A percentile compares a stretch with the other conserved stretches of the same genome.
phyloP scores from a whole-genome alignment of 257 asterid genomes.

The Lycium ferocissimum region DNA sequence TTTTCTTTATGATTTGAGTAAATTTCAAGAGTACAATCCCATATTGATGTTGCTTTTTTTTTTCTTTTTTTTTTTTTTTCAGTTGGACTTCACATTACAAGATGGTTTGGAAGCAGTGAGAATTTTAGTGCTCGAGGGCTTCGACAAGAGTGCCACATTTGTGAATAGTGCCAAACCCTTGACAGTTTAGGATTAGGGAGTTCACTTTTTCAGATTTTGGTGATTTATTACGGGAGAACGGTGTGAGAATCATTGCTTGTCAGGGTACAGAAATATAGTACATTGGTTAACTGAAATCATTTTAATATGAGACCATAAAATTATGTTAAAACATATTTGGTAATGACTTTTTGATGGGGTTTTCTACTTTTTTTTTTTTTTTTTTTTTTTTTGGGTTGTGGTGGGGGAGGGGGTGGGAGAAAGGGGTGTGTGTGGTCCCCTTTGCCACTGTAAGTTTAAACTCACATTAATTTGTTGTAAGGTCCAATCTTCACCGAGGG shows the following conservation, averaged over 20 bases:
- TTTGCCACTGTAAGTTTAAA: not conserved
- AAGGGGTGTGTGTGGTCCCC: not conserved
- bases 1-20: not conserved
- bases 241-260: not conserved
- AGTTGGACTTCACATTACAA: conserved; percentile 83
- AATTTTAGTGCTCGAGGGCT: conserved; percentile 68
- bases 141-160: conserved; percentile 81
- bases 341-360: not conserved
- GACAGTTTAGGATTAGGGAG: conserved; percentile 34
- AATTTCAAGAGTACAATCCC: not conserved
- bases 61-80: not conserved
- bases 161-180: conserved; percentile 67
- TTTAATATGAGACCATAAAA: not conserved
- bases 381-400: not conserved
- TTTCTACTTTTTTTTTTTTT: not conserved
- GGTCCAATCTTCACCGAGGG: not conserved
- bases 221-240: not conserved
- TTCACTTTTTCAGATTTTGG: not conserved
- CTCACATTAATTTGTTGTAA: not conserved
- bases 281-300: not conserved
- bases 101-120: conserved; percentile 83
- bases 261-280: not conserved
- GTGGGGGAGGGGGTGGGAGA: no score
- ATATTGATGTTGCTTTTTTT: conserved; percentile 23
- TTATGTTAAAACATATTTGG: not conserved